Percentiles rank a stretch among this genome's conserved stretches.
Conservation (phyloP, 2,329 filamentous ascomycete genomes). For the Claviceps digitariae region DNA sequence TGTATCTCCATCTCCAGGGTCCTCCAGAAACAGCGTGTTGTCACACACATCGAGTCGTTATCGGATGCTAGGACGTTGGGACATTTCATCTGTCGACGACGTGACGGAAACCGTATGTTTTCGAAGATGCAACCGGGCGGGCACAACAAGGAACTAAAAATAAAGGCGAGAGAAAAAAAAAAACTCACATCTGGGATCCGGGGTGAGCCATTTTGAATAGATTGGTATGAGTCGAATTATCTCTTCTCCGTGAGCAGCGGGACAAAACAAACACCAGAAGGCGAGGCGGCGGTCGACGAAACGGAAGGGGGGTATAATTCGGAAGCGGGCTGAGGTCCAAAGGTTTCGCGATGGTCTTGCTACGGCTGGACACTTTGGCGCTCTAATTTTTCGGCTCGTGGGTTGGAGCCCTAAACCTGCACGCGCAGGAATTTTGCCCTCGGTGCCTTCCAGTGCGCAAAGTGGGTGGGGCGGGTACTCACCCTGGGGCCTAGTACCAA, state of each 20-base stretch:
- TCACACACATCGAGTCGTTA: not conserved
- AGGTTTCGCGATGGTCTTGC: constrained; percentile 6
- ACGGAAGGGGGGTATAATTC: constrained; percentile 6
- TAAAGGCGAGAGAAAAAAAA: not conserved
- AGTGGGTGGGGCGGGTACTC: not conserved
- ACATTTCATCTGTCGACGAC: not conserved
- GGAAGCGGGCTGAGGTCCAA: constrained; percentile 6
- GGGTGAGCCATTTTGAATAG: constrained; percentile 45
- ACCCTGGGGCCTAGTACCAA: not conserved
- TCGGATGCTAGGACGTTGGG: too few relatives aligned
- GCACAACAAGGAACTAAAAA: not conserved
- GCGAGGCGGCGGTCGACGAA: constrained; percentile 15
- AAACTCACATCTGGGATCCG: constrained; percentile 48
- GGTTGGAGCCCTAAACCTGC: constrained; percentile 18
- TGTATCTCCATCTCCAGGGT: not conserved
- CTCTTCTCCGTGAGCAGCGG: constrained; percentile 14
- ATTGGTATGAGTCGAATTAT: constrained; percentile 6
- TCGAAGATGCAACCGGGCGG: not conserved
- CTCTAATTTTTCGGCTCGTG: constrained; percentile 14
- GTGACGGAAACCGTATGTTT: not conserved
- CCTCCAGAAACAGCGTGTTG: not conserved
- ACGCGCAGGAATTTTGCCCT: constrained; percentile 3
- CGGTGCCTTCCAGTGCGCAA: not conserved
- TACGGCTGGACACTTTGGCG: constrained; percentile 2
- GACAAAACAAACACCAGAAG: constrained; percentile 8